Conservation (phyloP, 306 rosid genomes). For the Psophocarpus tetragonolobus region DNA sequence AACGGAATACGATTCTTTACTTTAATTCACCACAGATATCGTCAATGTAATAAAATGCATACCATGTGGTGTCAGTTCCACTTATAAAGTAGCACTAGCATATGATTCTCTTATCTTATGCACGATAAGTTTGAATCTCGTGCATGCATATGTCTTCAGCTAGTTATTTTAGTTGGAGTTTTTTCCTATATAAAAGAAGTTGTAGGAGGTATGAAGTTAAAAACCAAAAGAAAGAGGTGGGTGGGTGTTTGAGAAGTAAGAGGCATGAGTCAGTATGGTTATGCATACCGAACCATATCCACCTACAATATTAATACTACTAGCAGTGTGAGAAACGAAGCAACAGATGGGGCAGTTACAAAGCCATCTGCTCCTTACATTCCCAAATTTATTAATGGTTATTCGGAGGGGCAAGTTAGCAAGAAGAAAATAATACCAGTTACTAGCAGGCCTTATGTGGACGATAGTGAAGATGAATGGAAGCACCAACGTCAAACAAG, state of each 20-base stretch:
- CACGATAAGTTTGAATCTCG: constrained; percentile 28
- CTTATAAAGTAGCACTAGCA: constrained; percentile 15
- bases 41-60: constrained; percentile 30
- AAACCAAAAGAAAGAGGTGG: background rate
- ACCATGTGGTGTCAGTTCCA: background rate
- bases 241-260: background rate
- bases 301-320: constrained; percentile 33
- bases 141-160: background rate
- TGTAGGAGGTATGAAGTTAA: background rate
- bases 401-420: constrained; percentile 16
- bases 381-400: constrained; percentile 3
- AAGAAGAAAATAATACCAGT: constrained; percentile 34
- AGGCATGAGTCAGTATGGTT: constrained; percentile 48
- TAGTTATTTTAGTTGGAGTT: background rate
- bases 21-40: background rate
- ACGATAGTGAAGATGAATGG: background rate
- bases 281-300: constrained; percentile 10
- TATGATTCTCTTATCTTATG: constrained; percentile 28
- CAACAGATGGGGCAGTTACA: background rate
- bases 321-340: background rate
- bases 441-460: background rate
- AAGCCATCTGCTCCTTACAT: constrained; percentile 36
- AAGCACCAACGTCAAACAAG: background rate
- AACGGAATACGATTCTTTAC: constrained; percentile 33
- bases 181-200: constrained; percentile 39